These are phyloP conservation scores for Cryptococcus maquisensis DNA, from an alignment of 1,284 basidiomycete genomes.

Conservation along the genomic window DNA sequence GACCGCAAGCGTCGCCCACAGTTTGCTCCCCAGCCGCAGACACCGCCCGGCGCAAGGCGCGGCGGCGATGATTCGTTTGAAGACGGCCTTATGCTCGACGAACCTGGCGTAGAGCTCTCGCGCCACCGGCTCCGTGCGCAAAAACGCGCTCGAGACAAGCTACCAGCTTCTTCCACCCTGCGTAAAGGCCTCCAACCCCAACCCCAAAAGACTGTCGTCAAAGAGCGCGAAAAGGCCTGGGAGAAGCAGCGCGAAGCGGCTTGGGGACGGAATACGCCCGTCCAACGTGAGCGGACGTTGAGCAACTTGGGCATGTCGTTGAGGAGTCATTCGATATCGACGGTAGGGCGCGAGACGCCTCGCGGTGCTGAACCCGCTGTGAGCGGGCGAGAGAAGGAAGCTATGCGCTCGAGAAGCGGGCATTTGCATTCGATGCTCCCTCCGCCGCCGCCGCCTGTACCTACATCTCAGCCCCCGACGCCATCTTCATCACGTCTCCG, in stretches of 20 bases:
- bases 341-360: neutral
- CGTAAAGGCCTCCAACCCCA: neutral
- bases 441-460: slow-evolving; percentile 13
- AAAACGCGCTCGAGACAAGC: slow-evolving; percentile 15
- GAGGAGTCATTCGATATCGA: slow-evolving; percentile 25
- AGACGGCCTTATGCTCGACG: slow-evolving; percentile 45
- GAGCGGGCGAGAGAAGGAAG: slow-evolving; percentile 15
- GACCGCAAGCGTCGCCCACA: slow-evolving; percentile 42
- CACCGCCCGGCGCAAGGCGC: neutral
- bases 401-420: slow-evolving; percentile 15
- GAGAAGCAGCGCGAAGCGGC: slow-evolving; percentile 28
- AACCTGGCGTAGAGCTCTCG: slow-evolving; percentile 39
- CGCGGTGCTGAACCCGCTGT: slow-evolving; percentile 4
- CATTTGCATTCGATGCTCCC: slow-evolving; percentile 11
- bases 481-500: slow-evolving; percentile 32
- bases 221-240: slow-evolving; percentile 20
- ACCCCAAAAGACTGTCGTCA: slow-evolving; percentile 9
- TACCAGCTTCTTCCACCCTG: neutral
- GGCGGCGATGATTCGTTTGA: slow-evolving; percentile 41
- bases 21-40: slow-evolving; percentile 13
- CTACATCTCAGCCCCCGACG: slow-evolving; percentile 12
- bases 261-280: slow-evolving; percentile 23
- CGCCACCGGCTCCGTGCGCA: slow-evolving; percentile 28
- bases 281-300: slow-evolving; percentile 9
- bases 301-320: slow-evolving; percentile 13